These are phyloP conservation scores for Picea glauca DNA, from an alignment of 75 land plant genomes.

Conservation along the genomic window DNA sequence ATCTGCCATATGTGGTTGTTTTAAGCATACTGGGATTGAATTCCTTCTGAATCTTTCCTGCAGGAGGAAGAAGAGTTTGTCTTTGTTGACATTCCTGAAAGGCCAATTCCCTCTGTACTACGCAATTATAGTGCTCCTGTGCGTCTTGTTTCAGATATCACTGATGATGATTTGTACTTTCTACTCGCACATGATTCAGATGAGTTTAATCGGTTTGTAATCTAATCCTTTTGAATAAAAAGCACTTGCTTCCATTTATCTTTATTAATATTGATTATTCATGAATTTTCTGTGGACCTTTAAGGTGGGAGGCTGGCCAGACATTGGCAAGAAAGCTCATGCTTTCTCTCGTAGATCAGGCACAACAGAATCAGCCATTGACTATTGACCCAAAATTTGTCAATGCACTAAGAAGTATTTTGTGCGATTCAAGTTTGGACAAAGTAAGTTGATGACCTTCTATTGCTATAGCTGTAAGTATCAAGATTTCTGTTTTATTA, in stretches of 20 bases:
- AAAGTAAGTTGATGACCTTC: constrained; percentile 34
- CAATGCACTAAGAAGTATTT: constrained; percentile 63
- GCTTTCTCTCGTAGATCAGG: constrained; percentile 57
- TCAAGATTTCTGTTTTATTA: not conserved
- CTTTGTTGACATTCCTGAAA: constrained; percentile 63
- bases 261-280: not conserved
- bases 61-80: constrained; percentile 97
- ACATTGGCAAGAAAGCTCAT: constrained; percentile 83
- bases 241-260: not conserved
- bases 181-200: constrained; percentile 94
- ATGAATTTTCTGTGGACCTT: constrained; percentile 2
- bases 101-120: constrained; percentile 81
- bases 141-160: constrained; percentile 79
- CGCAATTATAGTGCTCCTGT: constrained; percentile 89
- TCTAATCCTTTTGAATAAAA: not conserved
- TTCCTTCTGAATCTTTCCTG: constrained; percentile 5
- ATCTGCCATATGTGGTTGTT: not conserved
- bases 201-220: constrained; percentile 76
- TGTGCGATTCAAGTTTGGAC: constrained; percentile 65
- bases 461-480: not conserved
- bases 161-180: constrained; percentile 78
- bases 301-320: constrained; percentile 98
- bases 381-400: constrained; percentile 59
- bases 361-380: constrained; percentile 64
- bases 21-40: not conserved